A percentile compares a stretch with the other conserved stretches of the same genome.
Evolutionary conservation across 129 eudicot genomes (phyloP).

Genomic region (Erigeron canadensis): DNA sequence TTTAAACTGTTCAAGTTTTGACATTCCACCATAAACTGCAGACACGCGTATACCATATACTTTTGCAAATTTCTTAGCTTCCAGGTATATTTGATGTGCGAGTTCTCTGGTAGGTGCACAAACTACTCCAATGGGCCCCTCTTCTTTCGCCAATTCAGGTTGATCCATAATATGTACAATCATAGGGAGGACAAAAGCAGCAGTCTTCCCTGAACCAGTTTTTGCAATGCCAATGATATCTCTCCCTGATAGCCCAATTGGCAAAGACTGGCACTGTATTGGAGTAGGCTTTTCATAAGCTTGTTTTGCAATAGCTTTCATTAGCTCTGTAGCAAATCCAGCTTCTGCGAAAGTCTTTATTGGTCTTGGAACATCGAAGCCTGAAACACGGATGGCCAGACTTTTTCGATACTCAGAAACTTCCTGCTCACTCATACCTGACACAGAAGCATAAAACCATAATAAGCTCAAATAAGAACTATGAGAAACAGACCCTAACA

Average conservation of each 20-base stretch:
- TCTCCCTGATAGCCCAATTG: conserved; percentile 79
- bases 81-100: conserved; percentile 93
- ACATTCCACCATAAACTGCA: conserved; percentile 99
- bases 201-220: conserved; percentile 99
- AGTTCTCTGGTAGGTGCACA: conserved; percentile 98
- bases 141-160: conserved; percentile 84
- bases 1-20: conserved; percentile 92
- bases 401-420: conserved; percentile 74
- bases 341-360: conserved; percentile 83
- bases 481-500: background rate
- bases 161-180: conserved; percentile 96
- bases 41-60: conserved; percentile 76
- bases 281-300: conserved; percentile 93
- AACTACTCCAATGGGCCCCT: conserved; percentile 94
- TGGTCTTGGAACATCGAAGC: conserved; percentile 96
- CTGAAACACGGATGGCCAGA: conserved; percentile 87
- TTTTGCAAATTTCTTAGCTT: conserved; percentile 93
- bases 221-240: conserved; percentile 97
- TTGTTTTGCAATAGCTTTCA: conserved; percentile 90
- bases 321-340: conserved; percentile 75
- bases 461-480: background rate
- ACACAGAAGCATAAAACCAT: conserved; percentile 18
- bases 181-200: conserved; percentile 97
- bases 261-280: conserved; percentile 92
- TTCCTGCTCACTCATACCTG: conserved; percentile 96